Evolutionary conservation across 1,139 yeast species (phyloP), one percentile per base, ranked within the genome.

Genomic region (Groenewaldozyma sp.): DNA sequence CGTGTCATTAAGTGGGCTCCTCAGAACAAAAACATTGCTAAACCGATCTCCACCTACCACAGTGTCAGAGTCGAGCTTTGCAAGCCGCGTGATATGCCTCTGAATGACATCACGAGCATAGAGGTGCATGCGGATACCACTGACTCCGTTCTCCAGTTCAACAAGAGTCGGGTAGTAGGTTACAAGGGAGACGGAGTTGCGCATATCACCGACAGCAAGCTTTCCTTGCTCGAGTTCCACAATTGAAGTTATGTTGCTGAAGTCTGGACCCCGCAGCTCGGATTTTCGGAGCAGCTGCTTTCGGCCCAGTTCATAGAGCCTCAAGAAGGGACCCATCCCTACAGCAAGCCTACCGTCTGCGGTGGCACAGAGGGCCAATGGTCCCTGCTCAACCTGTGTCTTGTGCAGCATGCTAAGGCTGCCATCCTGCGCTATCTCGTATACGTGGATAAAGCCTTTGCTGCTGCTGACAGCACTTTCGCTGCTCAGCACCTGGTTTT

Each of bases 1-100:
- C 2, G 64, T 60, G 17, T 61, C 60, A 0, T 82, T 74, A n/a
- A n/a, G n/a, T n/a, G n/a, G n/a, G 35, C 80, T 60, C 46, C 95
- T 64, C 29, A 83, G 60, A 1, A 83, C 72, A 60, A 80, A 78
- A 0, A 88, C 40, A 52, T 81, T 83, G 1, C 98, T 96, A 62
- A 82, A 87, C 52, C 78, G 80, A 56, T 91, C 98, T n/a, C 95
- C 95, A 1, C 82, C 86, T 29, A 82, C 64, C 0, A 82, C 71
- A 0, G 96, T 86, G 44, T 77, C 78, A 43, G 75, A 71, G 58
- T 91, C 98, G 5, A 91, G 60, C 49, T 74, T 61, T 2, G 67
- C 53, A 35, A 81, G 49, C 1, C 78, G 55, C 0, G 94, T 80
- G 2, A 81, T 67, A 53, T 81, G 83, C 26, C 96, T 67, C 35